Conservation (phyloP, 495 filamentous ascomycete genomes). For the Cercophora sp. region DNA sequence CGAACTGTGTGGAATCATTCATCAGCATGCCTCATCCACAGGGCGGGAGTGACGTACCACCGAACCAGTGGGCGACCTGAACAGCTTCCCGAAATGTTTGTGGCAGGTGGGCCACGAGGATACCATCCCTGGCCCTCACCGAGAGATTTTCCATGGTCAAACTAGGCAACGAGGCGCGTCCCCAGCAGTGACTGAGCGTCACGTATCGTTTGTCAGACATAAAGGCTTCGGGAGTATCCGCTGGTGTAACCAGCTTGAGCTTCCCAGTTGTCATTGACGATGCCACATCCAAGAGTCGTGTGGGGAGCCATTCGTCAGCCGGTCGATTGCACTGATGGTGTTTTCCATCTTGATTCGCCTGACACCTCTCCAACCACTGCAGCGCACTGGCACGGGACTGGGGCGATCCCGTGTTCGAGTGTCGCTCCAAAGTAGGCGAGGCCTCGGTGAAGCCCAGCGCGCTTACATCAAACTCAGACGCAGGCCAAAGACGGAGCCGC, state of each 20-base stretch:
- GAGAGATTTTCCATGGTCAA: not conserved
- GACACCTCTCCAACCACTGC: conserved; percentile 2
- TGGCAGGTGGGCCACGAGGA: not conserved
- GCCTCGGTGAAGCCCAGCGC: not conserved
- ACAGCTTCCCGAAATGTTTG: conserved; percentile 4
- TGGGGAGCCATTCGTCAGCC: not conserved
- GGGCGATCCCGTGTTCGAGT: not conserved
- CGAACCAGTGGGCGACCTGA: conserved; percentile 4
- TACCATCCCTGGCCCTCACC: not conserved
- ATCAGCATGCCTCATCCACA: not conserved
- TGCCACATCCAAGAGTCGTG: not conserved
- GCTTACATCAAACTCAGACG: not conserved
- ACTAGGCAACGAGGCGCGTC: not conserved
- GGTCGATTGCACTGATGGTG: conserved; percentile 2
- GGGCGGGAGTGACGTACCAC: not conserved
- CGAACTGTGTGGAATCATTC: not conserved
- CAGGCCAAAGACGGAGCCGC: not conserved
- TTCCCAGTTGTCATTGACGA: not conserved
- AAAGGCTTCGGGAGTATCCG: not conserved
- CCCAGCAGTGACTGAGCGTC: conserved; percentile 9
- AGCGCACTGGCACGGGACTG: not conserved
- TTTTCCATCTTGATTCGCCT: conserved; percentile 3
- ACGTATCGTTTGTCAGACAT: not conserved
- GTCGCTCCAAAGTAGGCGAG: not conserved
- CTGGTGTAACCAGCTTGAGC: not conserved